Conservation (phyloP, 768 basidiomycete species). For the Nidula microcarpa region DNA sequence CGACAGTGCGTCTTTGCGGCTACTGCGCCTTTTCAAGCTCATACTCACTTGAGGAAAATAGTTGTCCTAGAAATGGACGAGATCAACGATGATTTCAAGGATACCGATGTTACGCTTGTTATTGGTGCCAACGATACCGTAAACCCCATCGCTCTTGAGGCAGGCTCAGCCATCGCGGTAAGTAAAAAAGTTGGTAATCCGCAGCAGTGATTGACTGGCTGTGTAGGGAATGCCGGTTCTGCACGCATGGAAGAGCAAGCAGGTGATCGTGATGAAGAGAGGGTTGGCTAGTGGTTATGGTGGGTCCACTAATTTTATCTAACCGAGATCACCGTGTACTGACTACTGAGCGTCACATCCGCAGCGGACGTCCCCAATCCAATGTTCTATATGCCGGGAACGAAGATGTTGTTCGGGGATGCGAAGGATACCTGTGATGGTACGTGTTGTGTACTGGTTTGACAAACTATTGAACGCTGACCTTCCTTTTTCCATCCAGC, state of each 20-base stretch:
- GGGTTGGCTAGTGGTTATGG: conserved; percentile 89
- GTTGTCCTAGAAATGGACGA: conserved; percentile 94
- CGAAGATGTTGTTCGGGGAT: conserved; percentile 91
- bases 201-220: neutral
- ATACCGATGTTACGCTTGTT: conserved; percentile 87
- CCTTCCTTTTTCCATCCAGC: conserved; percentile 26
- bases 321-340: neutral
- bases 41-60: conserved; percentile 20
- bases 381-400: conserved; percentile 89
- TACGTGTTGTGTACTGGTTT: conserved; percentile 19
- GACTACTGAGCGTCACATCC: neutral
- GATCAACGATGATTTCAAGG: conserved; percentile 88
- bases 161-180: conserved; percentile 80
- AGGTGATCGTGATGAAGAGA: conserved; percentile 90
- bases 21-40: neutral
- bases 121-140: conserved; percentile 94
- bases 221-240: conserved; percentile 82
- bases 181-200: conserved; percentile 5
- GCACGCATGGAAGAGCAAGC: conserved; percentile 91
- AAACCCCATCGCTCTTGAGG: conserved; percentile 85
- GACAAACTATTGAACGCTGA: neutral
- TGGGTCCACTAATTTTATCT: conserved; percentile 21
- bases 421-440: conserved; percentile 90
- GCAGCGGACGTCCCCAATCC: conserved; percentile 89
- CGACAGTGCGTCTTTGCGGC: conserved; percentile 53